A percentile compares a stretch with the other conserved stretches of the same genome.
Evolutionary conservation across 768 basidiomycete species (phyloP).

Genomic region (Mycena crocata): DNA sequence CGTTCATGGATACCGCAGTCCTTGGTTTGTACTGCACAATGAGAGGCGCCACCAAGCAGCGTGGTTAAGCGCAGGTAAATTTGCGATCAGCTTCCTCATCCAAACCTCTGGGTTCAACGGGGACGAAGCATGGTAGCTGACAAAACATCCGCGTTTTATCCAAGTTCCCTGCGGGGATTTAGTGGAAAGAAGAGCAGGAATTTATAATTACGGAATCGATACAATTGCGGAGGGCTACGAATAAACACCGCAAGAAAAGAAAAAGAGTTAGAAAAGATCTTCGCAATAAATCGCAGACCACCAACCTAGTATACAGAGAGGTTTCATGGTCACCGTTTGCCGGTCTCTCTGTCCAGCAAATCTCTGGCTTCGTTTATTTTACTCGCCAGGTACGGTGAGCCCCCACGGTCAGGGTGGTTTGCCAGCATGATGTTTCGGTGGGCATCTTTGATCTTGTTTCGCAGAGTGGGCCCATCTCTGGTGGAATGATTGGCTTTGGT

Average conservation of each 20-base stretch:
- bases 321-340: conserved; percentile 45
- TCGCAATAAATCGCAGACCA: not conserved
- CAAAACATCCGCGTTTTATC: too few relatives aligned
- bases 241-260: not conserved
- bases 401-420: conserved; percentile 98
- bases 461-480: conserved; percentile 87
- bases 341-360: conserved; percentile 83
- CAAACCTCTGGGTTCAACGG: too few relatives aligned
- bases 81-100: too few relatives aligned
- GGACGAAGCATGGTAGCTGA: too few relatives aligned
- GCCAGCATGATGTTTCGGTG: conserved; percentile 98
- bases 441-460: conserved; percentile 89
- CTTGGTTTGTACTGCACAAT: too few relatives aligned
- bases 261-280: not conserved
- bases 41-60: too few relatives aligned
- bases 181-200: conserved; percentile 22
- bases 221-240: conserved; percentile 16
- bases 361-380: conserved; percentile 99
- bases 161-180: too few relatives aligned
- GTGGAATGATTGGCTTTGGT: conserved; percentile 14
- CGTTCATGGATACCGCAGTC: too few relatives aligned
- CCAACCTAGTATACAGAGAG: conserved; percentile 33
- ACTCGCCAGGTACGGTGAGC: conserved; percentile 97
- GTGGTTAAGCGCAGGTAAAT: too few relatives aligned
- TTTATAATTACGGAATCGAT: conserved; percentile 20